phyloP scores from a whole-genome alignment of 345 rosid species.

The Heritiera fomes region DNA sequence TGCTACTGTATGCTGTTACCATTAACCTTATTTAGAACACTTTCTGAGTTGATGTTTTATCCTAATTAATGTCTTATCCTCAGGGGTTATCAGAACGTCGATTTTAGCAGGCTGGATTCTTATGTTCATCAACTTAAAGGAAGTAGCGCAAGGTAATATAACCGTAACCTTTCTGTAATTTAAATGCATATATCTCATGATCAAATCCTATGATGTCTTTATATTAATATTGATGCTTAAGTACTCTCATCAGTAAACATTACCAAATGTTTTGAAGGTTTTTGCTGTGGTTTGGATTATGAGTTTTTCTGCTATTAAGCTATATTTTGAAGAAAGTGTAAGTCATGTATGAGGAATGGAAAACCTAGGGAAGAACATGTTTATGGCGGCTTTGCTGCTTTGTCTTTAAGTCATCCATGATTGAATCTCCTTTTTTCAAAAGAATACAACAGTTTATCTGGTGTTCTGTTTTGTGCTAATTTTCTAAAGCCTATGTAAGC shows the following conservation, averaged over 20 bases:
- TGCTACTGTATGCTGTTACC: constrained; percentile 5
- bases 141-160: constrained; percentile 11
- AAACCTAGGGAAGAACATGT: neutral
- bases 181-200: neutral
- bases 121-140: constrained; percentile 34
- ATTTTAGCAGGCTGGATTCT: constrained; percentile 27
- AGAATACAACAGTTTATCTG: neutral
- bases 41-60: neutral
- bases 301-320: neutral
- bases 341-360: neutral
- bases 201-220: neutral
- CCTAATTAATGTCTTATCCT: neutral
- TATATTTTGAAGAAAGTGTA: neutral
- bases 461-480: neutral
- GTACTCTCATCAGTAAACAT: neutral
- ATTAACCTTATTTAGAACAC: neutral
- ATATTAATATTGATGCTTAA: neutral
- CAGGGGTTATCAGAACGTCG: constrained; percentile 11
- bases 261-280: neutral
- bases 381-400: neutral
- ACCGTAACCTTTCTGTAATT: neutral
- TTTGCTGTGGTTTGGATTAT: neutral
- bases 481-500: neutral
- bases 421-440: neutral
- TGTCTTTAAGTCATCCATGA: neutral